Percentiles rank a stretch among this genome's conserved stretches.
These are phyloP conservation scores for Amorphotheca resinae DNA, from an alignment of 495 filamentous ascomycete species.

Conservation along the genomic window DNA sequence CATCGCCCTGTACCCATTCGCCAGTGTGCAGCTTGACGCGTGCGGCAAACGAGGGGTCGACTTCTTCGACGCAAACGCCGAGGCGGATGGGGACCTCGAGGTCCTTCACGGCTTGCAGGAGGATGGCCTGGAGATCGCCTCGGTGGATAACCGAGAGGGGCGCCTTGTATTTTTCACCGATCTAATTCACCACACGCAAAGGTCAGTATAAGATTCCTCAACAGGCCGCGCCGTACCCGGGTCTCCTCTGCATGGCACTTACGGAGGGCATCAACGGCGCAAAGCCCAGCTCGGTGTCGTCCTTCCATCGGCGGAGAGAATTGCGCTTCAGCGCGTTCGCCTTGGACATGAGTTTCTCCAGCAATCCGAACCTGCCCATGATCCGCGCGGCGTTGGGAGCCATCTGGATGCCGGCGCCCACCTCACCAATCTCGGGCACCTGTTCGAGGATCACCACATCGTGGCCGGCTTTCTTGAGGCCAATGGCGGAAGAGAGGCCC, in stretches of 20 bases:
- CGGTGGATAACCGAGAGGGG: conserved; percentile 15
- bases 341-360: conserved; percentile 50
- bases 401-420: conserved; percentile 69
- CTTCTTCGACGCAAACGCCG: background rate
- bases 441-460: conserved; percentile 5
- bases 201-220: background rate
- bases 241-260: background rate
- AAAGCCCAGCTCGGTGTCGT: conserved; percentile 9
- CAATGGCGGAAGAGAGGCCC: conserved; percentile 9
- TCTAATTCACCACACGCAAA: background rate
- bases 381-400: conserved; percentile 68
- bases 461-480: conserved; percentile 12
- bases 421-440: conserved; percentile 18
- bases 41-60: background rate
- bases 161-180: conserved; percentile 9
- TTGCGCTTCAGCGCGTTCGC: conserved; percentile 31
- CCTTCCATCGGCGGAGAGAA: conserved; percentile 9
- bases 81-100: conserved; percentile 3
- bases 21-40: background rate
- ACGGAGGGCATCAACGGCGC: conserved; percentile 4
- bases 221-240: too few species aligned
- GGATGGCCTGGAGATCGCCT: conserved; percentile 9
- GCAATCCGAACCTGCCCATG: conserved; percentile 52
- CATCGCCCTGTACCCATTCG: conserved; percentile 24
- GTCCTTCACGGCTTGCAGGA: conserved; percentile 4